A percentile compares a stretch with the other conserved stretches of the same genome.
Conservation (phyloP, 1,284 basidiomycete genomes). For the Bjerkandera adusta region DNA sequence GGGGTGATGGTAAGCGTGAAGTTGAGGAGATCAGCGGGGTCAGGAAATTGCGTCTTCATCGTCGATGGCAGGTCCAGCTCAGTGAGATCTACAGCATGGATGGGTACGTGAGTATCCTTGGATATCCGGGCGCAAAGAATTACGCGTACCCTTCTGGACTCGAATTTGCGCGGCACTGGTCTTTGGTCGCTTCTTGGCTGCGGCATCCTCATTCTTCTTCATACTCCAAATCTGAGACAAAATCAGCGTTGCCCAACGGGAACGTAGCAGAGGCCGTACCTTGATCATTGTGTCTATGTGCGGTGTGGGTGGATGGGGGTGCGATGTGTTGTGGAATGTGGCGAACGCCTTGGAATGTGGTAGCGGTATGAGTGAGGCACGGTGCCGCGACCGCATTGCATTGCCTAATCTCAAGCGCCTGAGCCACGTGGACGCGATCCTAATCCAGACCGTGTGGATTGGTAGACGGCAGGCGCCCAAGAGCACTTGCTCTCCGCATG, state of each 20-base stretch:
- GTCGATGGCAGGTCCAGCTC: slow-evolving; percentile 95
- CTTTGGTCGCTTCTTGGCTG: slow-evolving; percentile 95
- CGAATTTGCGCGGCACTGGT: slow-evolving; percentile 96
- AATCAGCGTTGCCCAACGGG: neutral
- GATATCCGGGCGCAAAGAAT: neutral
- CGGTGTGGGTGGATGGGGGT: slow-evolving; percentile 2
- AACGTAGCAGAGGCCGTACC: slow-evolving; percentile 31
- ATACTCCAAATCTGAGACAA: slow-evolving; percentile 92
- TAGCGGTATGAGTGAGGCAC: slow-evolving; percentile 6
- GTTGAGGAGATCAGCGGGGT: slow-evolving; percentile 92
- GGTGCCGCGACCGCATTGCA: no score
- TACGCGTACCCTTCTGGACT: slow-evolving; percentile 91
- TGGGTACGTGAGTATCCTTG: neutral
- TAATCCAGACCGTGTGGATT: no score
- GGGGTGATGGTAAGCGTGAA: slow-evolving; percentile 94
- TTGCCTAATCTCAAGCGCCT: slow-evolving; percentile 1
- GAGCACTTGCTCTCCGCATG: slow-evolving; percentile 1
- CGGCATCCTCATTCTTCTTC: slow-evolving; percentile 96
- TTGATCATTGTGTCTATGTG: slow-evolving; percentile 51
- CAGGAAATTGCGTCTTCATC: slow-evolving; percentile 93
- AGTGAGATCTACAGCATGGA: slow-evolving; percentile 72
- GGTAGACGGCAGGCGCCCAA: no score
- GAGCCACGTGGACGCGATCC: no score
- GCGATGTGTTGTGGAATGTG: neutral
- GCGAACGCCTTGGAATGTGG: neutral